A percentile compares a stretch with the other conserved stretches of the same genome.
Conservation (phyloP, 345 rosid genomes). For the Mallotus nudiflorus region DNA sequence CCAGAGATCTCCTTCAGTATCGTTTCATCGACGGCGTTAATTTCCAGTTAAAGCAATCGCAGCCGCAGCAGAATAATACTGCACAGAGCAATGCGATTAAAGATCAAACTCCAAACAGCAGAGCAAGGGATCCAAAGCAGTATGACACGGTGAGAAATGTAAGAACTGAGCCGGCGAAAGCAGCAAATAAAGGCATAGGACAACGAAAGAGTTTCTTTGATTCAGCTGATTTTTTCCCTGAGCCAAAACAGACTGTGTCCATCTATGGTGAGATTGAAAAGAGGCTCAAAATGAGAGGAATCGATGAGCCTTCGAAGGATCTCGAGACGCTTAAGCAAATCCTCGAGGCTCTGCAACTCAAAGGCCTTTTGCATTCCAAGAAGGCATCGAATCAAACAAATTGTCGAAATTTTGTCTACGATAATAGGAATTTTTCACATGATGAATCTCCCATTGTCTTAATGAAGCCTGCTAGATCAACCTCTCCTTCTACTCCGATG, state of each 20-base stretch:
- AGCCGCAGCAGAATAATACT: slow-evolving; percentile 25
- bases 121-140: slow-evolving; percentile 31
- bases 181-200: slow-evolving; percentile 36
- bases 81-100: slow-evolving; percentile 20
- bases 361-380: slow-evolving; percentile 80
- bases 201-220: slow-evolving; percentile 62
- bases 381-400: slow-evolving; percentile 30
- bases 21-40: slow-evolving; percentile 52
- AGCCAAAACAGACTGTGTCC: slow-evolving; percentile 48
- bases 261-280: slow-evolving; percentile 63
- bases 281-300: slow-evolving; percentile 61
- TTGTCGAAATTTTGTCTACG: slow-evolving; percentile 48
- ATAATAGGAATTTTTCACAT: slow-evolving; percentile 23
- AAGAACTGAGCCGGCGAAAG: slow-evolving; percentile 49
- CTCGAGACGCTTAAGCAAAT: slow-evolving; percentile 84
- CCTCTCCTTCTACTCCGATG: slow-evolving; percentile 9
- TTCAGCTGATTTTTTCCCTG: slow-evolving; percentile 86
- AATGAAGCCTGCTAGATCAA: slow-evolving; percentile 45
- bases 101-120: slow-evolving; percentile 18
- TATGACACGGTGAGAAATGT: slow-evolving; percentile 26
- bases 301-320: slow-evolving; percentile 76
- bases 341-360: slow-evolving; percentile 83
- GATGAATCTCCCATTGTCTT: slow-evolving; percentile 54
- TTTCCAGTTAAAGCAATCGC: slow-evolving; percentile 44
- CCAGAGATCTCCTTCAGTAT: slow-evolving; percentile 53